Conservation (phyloP, 169 alveolate species). For the Plasmodium gaboni region DNA sequence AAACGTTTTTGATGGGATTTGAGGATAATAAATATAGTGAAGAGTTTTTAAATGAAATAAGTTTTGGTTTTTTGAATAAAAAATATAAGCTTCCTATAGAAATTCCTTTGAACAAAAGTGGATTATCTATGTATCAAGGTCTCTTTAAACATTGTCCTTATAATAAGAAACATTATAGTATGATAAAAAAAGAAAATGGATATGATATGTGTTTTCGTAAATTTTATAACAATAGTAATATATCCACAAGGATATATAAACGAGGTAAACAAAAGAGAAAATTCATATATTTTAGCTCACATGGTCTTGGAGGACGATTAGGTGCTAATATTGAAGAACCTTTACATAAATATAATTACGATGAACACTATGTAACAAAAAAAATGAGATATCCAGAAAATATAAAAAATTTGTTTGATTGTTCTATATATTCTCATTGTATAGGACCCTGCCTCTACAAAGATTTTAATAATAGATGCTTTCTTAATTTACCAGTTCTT, state of each 20-base stretch:
- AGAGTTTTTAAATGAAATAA: slow-evolving; percentile 56
- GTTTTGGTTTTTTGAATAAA: slow-evolving; percentile 56
- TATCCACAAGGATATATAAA: slow-evolving; percentile 11
- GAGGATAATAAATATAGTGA: slow-evolving; percentile 33
- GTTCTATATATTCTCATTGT: slow-evolving; percentile 68
- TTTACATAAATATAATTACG: slow-evolving; percentile 21
- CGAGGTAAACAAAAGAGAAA: slow-evolving; percentile 7
- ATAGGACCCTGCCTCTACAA: slow-evolving; percentile 64
- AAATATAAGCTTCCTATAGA: slow-evolving; percentile 17
- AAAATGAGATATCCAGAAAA: slow-evolving; percentile 33
- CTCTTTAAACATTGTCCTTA: slow-evolving; percentile 48
- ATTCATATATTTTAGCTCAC: slow-evolving; percentile 39
- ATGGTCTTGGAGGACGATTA: slow-evolving; percentile 67
- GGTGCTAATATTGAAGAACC: slow-evolving; percentile 53
- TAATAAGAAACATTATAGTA: slow-evolving; percentile 30
- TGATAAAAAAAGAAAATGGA: slow-evolving; percentile 51
- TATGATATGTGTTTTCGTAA: slow-evolving; percentile 49
- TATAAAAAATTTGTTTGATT: slow-evolving; percentile 35
- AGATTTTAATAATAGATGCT: slow-evolving; percentile 63
- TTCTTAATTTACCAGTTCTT: slow-evolving; percentile 57
- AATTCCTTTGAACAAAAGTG: slow-evolving; percentile 49
- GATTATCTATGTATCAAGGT: slow-evolving; percentile 69
- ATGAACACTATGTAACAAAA: slow-evolving; percentile 42
- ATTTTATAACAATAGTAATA: slow-evolving; percentile 1
- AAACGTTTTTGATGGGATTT: slow-evolving; percentile 44